These are phyloP conservation scores for Starmerella potacharoeniae DNA, from an alignment of 805 yeast species.

Conservation along the genomic window DNA sequence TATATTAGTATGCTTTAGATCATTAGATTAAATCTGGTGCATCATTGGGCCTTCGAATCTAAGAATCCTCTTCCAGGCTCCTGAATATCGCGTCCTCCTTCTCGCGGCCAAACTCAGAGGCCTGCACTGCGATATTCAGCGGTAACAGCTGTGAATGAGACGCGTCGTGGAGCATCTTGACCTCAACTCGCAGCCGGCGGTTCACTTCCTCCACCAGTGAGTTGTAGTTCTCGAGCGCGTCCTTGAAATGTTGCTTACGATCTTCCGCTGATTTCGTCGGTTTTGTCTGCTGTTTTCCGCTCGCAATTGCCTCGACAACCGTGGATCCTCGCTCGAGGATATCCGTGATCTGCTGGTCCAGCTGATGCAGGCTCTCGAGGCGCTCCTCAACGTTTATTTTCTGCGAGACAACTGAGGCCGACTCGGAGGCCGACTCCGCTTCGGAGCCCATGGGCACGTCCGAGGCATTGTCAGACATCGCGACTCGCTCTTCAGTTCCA, in stretches of 20 bases:
- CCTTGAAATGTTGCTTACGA: slow-evolving; percentile 34
- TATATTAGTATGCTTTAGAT: no score
- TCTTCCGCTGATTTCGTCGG: slow-evolving; percentile 14
- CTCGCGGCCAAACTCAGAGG: slow-evolving; percentile 51
- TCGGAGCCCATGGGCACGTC: not conserved
- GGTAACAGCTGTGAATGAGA: slow-evolving; percentile 49
- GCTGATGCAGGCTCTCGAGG: slow-evolving; percentile 23
- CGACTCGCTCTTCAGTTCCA: not conserved
- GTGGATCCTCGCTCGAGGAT: slow-evolving; percentile 25
- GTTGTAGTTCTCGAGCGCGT: slow-evolving; percentile 40
- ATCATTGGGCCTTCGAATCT: not conserved
- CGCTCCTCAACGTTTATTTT: slow-evolving; percentile 21
- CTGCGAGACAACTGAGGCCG: not conserved
- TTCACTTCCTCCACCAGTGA: slow-evolving; percentile 47
- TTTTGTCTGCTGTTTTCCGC: slow-evolving; percentile 21
- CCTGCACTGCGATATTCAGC: slow-evolving; percentile 55
- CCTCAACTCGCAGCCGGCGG: slow-evolving; percentile 50
- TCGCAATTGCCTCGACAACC: slow-evolving; percentile 23
- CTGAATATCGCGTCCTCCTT: slow-evolving; percentile 37
- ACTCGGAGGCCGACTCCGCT: not conserved
- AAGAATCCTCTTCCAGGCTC: slow-evolving; percentile 20
- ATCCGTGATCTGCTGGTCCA: slow-evolving; percentile 22
- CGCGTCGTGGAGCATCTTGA: slow-evolving; percentile 44
- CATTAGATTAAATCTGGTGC: no score
- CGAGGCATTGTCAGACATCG: not conserved